phyloP scores from a whole-genome alignment of 176 grass and related monocot species.

The Eleusine coracana region DNA sequence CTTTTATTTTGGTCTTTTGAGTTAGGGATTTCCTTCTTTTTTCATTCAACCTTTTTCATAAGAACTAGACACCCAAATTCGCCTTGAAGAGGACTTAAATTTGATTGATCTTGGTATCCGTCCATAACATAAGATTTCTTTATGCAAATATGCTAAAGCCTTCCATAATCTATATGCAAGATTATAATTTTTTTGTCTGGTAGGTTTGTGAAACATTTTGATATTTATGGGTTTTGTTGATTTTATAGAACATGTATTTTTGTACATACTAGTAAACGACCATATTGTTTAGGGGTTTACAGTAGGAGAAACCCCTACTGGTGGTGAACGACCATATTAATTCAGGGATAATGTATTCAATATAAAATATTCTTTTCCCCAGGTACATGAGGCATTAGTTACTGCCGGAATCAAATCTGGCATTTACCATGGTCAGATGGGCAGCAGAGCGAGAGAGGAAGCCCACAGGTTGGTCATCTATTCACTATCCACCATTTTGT shows the following conservation, averaged over 20 bases:
- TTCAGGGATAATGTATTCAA: neutral
- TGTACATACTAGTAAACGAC: neutral
- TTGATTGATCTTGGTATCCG: neutral
- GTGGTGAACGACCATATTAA: neutral
- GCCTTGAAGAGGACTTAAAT: neutral
- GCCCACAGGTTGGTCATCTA: conserved; percentile 67
- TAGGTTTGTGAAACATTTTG: neutral
- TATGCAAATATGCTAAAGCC: neutral
- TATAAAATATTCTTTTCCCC: conserved; percentile 9
- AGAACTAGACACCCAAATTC: neutral
- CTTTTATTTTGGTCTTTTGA: too few species aligned
- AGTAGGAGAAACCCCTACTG: too few species aligned
- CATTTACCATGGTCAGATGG: conserved; percentile 90
- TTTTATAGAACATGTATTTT: conserved; percentile 8
- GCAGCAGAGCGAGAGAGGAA: conserved; percentile 73
- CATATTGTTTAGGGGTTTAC: neutral
- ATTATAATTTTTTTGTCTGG: neutral
- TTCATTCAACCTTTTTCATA: neutral
- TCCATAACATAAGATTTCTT: neutral
- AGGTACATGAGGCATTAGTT: conserved; percentile 73
- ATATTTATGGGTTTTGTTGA: conserved; percentile 6
- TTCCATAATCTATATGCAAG: neutral
- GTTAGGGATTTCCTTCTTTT: conserved; percentile 15
- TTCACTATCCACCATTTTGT: conserved; percentile 24
- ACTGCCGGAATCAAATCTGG: conserved; percentile 80